Conservation (phyloP, 1,284 basidiomycete genomes). For the Boletus albobrunnescens region DNA sequence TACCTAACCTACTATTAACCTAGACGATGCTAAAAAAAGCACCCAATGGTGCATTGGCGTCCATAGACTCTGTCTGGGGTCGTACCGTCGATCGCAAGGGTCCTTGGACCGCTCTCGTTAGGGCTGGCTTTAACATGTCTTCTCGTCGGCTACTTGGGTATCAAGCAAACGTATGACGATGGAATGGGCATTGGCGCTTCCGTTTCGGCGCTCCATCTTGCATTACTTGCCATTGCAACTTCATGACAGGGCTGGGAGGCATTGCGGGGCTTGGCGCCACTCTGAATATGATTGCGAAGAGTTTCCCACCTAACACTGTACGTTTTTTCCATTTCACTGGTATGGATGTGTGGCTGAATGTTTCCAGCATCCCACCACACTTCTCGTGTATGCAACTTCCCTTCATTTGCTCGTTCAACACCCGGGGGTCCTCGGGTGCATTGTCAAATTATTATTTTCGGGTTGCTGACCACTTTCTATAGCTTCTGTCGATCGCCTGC, state of each 20-base stretch:
- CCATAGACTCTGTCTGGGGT: constrained; percentile 73
- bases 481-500: too few species aligned
- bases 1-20: too few species aligned
- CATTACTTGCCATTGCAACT: constrained; percentile 46
- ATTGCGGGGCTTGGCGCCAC: constrained; percentile 53
- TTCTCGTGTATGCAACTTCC: too few species aligned
- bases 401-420: too few species aligned
- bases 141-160: constrained; percentile 62
- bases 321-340: too few species aligned
- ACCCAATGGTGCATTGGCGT: too few species aligned
- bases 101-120: constrained; percentile 48
- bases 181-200: constrained; percentile 35
- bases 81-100: constrained; percentile 62
- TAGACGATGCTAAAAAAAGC: too few species aligned
- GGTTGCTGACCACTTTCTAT: too few species aligned
- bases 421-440: too few species aligned
- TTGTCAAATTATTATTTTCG: too few species aligned
- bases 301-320: constrained; percentile 52
- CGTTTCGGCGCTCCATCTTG: constrained; percentile 33
- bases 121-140: constrained; percentile 51
- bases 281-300: constrained; percentile 65
- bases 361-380: too few species aligned
- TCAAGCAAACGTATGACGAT: constrained; percentile 57
- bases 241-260: constrained; percentile 60
- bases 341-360: too few species aligned